These are phyloP conservation scores for Yamadazyma olivae DNA, from an alignment of 805 yeast genomes.

Conservation along the genomic window DNA sequence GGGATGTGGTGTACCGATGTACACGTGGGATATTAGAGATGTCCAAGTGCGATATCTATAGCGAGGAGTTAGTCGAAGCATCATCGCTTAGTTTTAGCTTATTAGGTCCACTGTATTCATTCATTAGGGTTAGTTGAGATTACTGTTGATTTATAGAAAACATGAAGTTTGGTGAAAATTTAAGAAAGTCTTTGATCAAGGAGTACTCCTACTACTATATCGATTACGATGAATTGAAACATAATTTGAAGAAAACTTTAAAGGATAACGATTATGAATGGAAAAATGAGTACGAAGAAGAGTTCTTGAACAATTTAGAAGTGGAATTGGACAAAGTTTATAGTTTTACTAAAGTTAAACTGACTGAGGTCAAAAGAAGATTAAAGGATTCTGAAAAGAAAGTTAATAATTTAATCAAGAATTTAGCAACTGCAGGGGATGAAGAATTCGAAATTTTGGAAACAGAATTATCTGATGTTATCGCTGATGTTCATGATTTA, in stretches of 20 bases:
- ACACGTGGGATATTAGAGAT: too few relatives aligned
- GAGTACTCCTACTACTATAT: constrained; percentile 90
- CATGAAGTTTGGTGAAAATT: constrained; percentile 96
- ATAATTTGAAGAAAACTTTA: constrained; percentile 68
- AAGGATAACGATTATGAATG: constrained; percentile 57
- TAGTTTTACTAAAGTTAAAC: constrained; percentile 85
- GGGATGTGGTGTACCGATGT: too few relatives aligned
- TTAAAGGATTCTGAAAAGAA: constrained; percentile 77
- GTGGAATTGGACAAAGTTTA: constrained; percentile 88
- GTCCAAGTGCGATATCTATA: too few relatives aligned
- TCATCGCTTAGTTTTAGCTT: background rate
- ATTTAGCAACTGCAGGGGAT: constrained; percentile 32
- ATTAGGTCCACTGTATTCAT: too few relatives aligned
- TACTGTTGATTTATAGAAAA: background rate
- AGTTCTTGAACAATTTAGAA: constrained; percentile 72
- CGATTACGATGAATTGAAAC: constrained; percentile 86
- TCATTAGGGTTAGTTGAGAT: too few relatives aligned
- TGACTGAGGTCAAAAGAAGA: constrained; percentile 79
- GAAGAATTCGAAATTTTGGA: constrained; percentile 43
- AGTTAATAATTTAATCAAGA: constrained; percentile 64
- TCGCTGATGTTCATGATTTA: constrained; percentile 95
- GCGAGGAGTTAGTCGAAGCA: background rate
- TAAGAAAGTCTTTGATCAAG: constrained; percentile 83
- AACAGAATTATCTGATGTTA: constrained; percentile 60
- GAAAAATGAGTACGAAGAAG: constrained; percentile 78